Percentiles rank a stretch among this genome's conserved stretches.
phyloP scores from a whole-genome alignment of 2,329 filamentous ascomycete species.

The Emergomyces pasteurianus region DNA sequence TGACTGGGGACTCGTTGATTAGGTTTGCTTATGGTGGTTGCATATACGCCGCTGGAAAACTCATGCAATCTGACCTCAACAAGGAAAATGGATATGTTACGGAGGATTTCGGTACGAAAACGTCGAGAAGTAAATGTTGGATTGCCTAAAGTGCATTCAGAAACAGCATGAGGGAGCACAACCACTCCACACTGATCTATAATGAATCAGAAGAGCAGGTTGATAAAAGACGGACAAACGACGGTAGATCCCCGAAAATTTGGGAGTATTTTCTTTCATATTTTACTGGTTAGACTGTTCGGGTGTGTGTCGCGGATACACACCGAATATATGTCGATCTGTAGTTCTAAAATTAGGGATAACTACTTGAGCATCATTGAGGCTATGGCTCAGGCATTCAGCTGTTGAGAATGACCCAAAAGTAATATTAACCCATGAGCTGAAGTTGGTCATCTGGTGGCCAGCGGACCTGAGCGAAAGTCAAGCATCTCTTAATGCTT shows the following conservation, averaged over 20 bases:
- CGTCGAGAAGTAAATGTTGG: constrained; percentile 5
- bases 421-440: constrained; percentile 64
- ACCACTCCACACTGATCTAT: background rate
- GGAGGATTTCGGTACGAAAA: constrained; percentile 11
- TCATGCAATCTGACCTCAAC: constrained; percentile 22
- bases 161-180: background rate
- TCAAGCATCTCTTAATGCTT: constrained; percentile 93
- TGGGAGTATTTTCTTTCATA: constrained; percentile 7
- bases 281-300: constrained; percentile 1
- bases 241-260: background rate
- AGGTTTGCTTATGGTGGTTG: constrained; percentile 49
- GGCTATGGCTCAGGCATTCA: background rate
- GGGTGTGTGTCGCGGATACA: background rate
- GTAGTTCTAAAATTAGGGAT: background rate
- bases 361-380: background rate
- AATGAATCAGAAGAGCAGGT: background rate
- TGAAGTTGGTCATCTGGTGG: constrained; percentile 85
- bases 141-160: background rate
- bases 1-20: constrained; percentile 50
- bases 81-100: background rate
- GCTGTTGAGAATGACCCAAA: background rate
- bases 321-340: background rate
- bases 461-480: constrained; percentile 94
- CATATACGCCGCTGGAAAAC: constrained; percentile 43
- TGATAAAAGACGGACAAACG: background rate